Evolutionary conservation across 23 red algal species (phyloP), one percentile per base, ranked within the genome.

Genomic region (Pyropia yezoensis): DNA sequence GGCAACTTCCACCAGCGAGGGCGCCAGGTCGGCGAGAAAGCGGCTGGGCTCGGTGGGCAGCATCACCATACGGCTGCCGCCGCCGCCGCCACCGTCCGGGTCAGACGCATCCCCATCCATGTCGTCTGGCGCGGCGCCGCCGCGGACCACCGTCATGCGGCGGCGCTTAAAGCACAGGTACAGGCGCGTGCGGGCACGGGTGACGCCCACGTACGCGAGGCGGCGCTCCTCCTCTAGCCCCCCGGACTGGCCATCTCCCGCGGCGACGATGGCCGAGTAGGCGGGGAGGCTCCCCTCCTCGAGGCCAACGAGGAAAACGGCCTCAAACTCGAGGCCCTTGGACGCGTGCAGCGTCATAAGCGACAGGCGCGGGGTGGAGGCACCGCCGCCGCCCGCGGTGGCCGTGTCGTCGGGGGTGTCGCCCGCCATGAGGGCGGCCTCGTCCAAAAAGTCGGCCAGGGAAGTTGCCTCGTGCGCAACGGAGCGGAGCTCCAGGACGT

Each of bases 261-360:
- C 54, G 22, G 18, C 70, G 18, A 52, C 59, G 0, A 49, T 21
- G 22, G 78, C 69, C 39, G 39, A 0, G 39, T 47, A 47, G 39
- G 39, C 11, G 3, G 88, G 88, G 14, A 93, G 59, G 49, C 70
- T 47, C 19, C 74, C 66, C 15, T 93, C 88, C 62, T 75, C 70
- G 16, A 59, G 54, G 11, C 88, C 88, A 7, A 69, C 62, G 33
- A 93, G 73, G 69, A 83, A 93, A 23, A 93, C 79, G 18, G 57
- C 79, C 11, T 50, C 69, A 75, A 93, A 93, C 57, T 93, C 88
- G 3, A 93, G 57, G 16, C 88, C 88, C 61, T 93, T 93, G 28
- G 79, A 70, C 21, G 67, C 79, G 74, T 93, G 88, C 45, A 85
- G 34, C 49, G 88, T 93, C 79, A 81, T 85, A 59, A 93, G 57